Base-by-base conservation (phyloP, 2,329 filamentous ascomycete species). In the Niveomyces coronatus region DNA sequence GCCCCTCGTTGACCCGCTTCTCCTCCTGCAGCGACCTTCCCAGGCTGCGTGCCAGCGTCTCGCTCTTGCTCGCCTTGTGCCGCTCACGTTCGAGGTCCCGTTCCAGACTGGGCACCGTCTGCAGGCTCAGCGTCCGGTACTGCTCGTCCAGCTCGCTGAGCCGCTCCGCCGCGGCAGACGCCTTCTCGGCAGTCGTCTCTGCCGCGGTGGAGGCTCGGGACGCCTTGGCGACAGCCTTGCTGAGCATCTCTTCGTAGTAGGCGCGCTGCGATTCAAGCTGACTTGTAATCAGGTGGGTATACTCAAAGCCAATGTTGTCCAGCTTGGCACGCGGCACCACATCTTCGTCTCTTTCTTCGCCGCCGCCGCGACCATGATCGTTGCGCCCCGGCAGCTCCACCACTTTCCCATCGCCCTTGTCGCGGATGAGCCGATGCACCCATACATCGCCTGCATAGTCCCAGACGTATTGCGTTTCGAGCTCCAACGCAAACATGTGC, bases 391-490 rank as follows among this genome's bases (percentile, higher is more conserved):
- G 85, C n/a, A 95, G 70, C 57, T 96, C 89, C 14, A 95, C 83
- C 3, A 94, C 71, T 58, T 94, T 94, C 17, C 85, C 85, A 56
- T 94, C 87, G 9, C 85, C 81, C 63, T 95, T 94, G 53, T 87
- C 86, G 47, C 94, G 83, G 40, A 98, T 94, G 36, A 96, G 76
- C 9, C 91, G 81, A 60, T 98, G 91, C 34, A 96, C 91, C 70
- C 94, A 98, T 53, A 82, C 84, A 54, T 98, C 91, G 4, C 85
- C 87, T 0, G 85, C 85, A 47, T 98, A 98, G 60, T 98, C 91
- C 91, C 91, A 98, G 1, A 98, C 88, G 50, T 94, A 82, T 57
- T 98, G 89, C 1, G 87, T 94, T 44, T 82, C 79, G 26, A 96
- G 76, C 56, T 98, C 91, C 56, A 98, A 83, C 18, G 87, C 83